Conservation (phyloP, 129 eudicot species). For the Saussurea involucrata region DNA sequence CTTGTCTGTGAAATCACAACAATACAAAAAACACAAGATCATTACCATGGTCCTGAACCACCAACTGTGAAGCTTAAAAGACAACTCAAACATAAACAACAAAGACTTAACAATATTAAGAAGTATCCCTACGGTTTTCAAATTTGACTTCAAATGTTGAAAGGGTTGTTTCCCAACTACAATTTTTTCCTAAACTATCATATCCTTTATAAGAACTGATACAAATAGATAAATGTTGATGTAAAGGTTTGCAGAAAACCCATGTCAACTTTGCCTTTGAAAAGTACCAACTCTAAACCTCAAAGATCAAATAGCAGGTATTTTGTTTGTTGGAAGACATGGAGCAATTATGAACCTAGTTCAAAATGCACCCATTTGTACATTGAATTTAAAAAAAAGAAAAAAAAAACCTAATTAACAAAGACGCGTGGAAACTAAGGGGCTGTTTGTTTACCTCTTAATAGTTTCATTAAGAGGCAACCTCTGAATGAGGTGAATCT, state of each 20-base stretch:
- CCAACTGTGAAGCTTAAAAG: background rate
- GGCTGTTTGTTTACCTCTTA: too few relatives aligned
- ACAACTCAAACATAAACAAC: background rate
- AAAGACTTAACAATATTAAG: background rate
- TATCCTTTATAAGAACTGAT: background rate
- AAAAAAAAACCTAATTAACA: background rate
- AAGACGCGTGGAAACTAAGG: background rate
- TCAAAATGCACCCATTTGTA: background rate
- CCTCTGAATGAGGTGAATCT: too few relatives aligned
- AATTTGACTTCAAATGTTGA: background rate
- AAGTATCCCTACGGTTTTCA: background rate
- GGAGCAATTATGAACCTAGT: background rate
- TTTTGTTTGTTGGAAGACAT: background rate
- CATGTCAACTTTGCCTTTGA: background rate
- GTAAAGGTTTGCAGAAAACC: background rate
- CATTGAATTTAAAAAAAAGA: background rate
- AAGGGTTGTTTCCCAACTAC: background rate
- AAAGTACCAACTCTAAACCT: background rate
- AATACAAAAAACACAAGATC: background rate
- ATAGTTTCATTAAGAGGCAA: too few relatives aligned
- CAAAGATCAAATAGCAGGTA: background rate
- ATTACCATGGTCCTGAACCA: background rate
- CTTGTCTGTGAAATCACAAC: constrained; percentile 64
- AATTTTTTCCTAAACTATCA: background rate
- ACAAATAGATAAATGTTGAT: background rate